These are phyloP conservation scores for Aureobasidium sp. DNA, from an alignment of 2,329 filamentous ascomycete species.

Conservation along the genomic window DNA sequence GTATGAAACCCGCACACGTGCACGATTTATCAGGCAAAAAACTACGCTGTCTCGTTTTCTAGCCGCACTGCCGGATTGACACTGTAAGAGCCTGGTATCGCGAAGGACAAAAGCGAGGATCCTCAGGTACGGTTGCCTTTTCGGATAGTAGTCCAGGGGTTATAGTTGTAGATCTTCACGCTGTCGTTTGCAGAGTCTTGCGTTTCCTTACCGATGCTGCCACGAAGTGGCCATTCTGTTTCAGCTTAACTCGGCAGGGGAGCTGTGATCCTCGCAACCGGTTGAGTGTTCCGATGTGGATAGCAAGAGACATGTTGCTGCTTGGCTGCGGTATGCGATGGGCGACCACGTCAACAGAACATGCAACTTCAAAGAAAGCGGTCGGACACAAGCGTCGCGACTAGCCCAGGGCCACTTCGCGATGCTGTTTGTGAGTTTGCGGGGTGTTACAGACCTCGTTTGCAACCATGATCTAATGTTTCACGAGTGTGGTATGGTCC, in stretches of 20 bases:
- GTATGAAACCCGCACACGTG: not conserved
- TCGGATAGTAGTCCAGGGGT: not conserved
- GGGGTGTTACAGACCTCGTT: not conserved
- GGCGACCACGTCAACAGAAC: not conserved
- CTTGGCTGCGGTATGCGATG: not conserved
- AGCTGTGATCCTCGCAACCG: not conserved
- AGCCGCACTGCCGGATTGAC: not conserved
- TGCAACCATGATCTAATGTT: not conserved
- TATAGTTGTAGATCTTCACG: not conserved
- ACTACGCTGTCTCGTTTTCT: not conserved
- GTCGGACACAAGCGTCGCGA: not conserved
- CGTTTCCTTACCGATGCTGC: not conserved
- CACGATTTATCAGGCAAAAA: slow-evolving; percentile 5
- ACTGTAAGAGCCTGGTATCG: not conserved
- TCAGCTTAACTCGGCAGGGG: not conserved
- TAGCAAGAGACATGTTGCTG: not conserved
- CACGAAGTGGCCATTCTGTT: not conserved
- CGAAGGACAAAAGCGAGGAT: not conserved
- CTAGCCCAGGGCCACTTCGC: not conserved
- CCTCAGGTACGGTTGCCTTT: not conserved
- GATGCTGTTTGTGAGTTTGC: slow-evolving; percentile 1
- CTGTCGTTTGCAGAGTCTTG: not conserved
- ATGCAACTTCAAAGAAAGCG: not conserved
- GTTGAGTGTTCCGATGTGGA: too few relatives aligned
- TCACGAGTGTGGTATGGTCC: not conserved